Percentiles rank a stretch among this genome's conserved stretches.
These are phyloP conservation scores for Aspergillus brunneoviolaceus DNA, from an alignment of 2,329 filamentous ascomycete species.

Conservation along the genomic window DNA sequence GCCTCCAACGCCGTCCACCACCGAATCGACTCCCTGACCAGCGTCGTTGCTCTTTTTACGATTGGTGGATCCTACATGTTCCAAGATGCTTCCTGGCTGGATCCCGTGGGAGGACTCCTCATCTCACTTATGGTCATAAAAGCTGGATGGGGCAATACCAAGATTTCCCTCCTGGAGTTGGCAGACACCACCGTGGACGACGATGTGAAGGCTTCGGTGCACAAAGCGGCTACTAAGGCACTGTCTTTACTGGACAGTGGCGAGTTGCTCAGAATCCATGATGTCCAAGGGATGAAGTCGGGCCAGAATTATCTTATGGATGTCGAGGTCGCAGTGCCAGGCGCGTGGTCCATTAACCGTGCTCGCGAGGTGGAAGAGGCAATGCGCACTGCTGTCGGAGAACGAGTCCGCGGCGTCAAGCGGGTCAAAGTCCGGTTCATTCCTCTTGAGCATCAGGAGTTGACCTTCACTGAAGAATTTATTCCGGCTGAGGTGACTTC, in stretches of 20 bases:
- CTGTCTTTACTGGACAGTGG: constrained; percentile 56
- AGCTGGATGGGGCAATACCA: constrained; percentile 83
- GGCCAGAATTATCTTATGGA: constrained; percentile 96
- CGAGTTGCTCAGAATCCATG: constrained; percentile 67
- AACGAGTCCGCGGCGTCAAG: constrained; percentile 78
- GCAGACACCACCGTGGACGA: constrained; percentile 87
- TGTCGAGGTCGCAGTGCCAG: constrained; percentile 78
- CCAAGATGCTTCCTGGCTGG: constrained; percentile 83
- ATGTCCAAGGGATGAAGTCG: constrained; percentile 87
- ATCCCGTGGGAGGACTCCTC: constrained; percentile 86
- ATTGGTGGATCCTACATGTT: constrained; percentile 88
- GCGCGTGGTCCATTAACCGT: constrained; percentile 71
- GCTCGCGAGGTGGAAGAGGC: constrained; percentile 68
- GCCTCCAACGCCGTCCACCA: constrained; percentile 96
- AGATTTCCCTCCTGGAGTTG: constrained; percentile 77
- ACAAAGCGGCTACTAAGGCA: constrained; percentile 62
- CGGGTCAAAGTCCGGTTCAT: constrained; percentile 83
- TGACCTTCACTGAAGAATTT: constrained; percentile 74
- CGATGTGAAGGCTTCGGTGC: constrained; percentile 73
- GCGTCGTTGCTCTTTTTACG: constrained; percentile 84
- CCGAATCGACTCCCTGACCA: constrained; percentile 91
- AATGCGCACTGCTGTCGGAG: constrained; percentile 70
- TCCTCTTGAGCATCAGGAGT: constrained; percentile 59
- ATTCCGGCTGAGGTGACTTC: constrained; percentile 64
- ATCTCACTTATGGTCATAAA: constrained; percentile 93